Percentiles rank a stretch among this genome's conserved stretches.
Conservation (phyloP, 176 grass and related monocot genomes). For the Otatea glauca region DNA sequence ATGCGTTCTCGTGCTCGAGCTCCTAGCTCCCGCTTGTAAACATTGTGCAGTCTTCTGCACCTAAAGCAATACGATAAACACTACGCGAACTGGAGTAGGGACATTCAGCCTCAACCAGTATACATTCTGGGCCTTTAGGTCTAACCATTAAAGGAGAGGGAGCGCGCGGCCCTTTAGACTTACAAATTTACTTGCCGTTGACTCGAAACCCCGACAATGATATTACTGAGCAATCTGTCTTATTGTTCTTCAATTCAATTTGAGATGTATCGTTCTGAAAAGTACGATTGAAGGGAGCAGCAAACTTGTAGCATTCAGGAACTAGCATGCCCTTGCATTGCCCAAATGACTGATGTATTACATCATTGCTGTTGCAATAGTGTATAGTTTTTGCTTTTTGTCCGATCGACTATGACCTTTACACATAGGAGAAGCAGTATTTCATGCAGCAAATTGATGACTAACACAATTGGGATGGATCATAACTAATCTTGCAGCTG, state of each 20-base stretch:
- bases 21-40: too few relatives aligned
- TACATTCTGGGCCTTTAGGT: too few relatives aligned
- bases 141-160: too few relatives aligned
- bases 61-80: too few relatives aligned
- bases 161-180: too few relatives aligned
- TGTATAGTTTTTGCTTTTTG: not conserved
- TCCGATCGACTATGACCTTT: conserved; percentile 5
- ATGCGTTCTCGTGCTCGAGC: too few relatives aligned
- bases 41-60: too few relatives aligned
- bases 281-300: not conserved
- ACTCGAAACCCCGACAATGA: too few relatives aligned
- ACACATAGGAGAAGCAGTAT: conserved; percentile 21
- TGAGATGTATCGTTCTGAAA: not conserved
- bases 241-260: not conserved
- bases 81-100: too few relatives aligned
- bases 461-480: conserved; percentile 4
- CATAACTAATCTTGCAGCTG: conserved; percentile 12
- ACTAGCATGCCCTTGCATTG: conserved; percentile 23
- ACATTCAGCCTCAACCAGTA: too few relatives aligned
- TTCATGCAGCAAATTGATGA: not conserved
- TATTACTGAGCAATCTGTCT: not conserved
- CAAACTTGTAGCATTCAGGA: conserved; percentile 26
- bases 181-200: too few relatives aligned
- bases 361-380: not conserved
- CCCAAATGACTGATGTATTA: conserved; percentile 8